Evolutionary conservation across 768 basidiomycete species (phyloP), one percentile per base, ranked within the genome.

Genomic region (Leccinum barrowsii): DNA sequence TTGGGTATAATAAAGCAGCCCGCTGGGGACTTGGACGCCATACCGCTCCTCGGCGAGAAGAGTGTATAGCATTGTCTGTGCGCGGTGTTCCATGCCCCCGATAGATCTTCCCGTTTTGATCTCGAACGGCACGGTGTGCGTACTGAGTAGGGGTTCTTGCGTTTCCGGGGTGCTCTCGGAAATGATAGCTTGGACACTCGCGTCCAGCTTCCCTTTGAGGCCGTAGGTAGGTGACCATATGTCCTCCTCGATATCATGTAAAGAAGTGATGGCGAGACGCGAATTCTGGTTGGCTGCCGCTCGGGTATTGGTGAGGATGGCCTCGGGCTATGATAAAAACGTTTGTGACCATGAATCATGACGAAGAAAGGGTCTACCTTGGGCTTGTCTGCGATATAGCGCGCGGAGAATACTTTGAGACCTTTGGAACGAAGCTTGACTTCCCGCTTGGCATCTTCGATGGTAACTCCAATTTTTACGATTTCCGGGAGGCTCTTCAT

Each of bases 61-160:
- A 1, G 94, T 96, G 71, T 99, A 99, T 4, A 99, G 76, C 87
- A 98, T 94, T 1, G 97, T 99, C 73, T 99, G 97, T 0, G 97
- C 97, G 37, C 97, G 89, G 72, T 98, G 96, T 63, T 96, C 94
- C 84, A 94, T 86, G 2, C 83, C 82, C 0, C 85, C 87, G 7
- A 82, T 76, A 0, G 87, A 76, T 30, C 89, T 81, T 2, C 97
- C 97, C 0, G 97, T 99, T 75, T 99, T 99, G 75, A 99, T 92
- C 72, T 99, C 97, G 54, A 99, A 85, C 1, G 96, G 96, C 64
- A 88, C 78, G 50, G 68, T 61, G 65, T 74, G 57, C 54, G 63
- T 55, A 21, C 59, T 65, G 37, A 68, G 58, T n/a, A 65, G 54
- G 44, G 57, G 67, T 62, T 67, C 30, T 40, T 56, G 57, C 17